These are phyloP conservation scores for Piper betle DNA, from an alignment of 164 flowering plant genomes.

Conservation along the genomic window DNA sequence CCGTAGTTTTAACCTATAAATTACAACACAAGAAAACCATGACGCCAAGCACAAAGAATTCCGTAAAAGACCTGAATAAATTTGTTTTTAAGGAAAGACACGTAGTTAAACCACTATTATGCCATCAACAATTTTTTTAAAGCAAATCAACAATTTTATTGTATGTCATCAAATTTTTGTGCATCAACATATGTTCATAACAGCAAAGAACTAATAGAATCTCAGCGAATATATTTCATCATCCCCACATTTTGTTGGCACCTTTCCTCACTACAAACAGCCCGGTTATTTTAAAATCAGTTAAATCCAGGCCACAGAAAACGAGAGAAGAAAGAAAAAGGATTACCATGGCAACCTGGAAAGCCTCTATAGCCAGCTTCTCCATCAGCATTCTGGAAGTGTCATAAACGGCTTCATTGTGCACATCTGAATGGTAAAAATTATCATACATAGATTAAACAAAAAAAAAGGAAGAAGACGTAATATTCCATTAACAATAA, in stretches of 20 bases:
- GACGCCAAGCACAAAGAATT: background rate
- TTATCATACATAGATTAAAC: too few species aligned
- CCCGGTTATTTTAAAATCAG: too few species aligned
- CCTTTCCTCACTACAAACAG: too few species aligned
- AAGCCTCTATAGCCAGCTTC: constrained; percentile 76
- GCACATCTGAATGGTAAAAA: constrained; percentile 24
- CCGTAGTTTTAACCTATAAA: constrained; percentile 52
- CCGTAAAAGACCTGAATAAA: background rate
- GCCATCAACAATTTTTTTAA: background rate
- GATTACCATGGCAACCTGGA: constrained; percentile 65
- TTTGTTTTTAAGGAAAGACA: background rate
- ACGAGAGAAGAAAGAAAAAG: background rate
- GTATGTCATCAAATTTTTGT: too few species aligned
- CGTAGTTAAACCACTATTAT: background rate
- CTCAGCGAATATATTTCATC: too few species aligned
- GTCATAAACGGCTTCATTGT: constrained; percentile 48
- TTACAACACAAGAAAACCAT: background rate
- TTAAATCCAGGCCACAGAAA: too few species aligned
- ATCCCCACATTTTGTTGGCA: too few species aligned
- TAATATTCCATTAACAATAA: too few species aligned
- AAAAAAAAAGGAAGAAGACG: too few species aligned
- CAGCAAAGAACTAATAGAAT: too few species aligned
- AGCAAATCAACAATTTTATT: too few species aligned
- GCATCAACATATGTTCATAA: too few species aligned
- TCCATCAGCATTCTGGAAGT: constrained; percentile 49